A percentile compares a stretch with the other conserved stretches of the same genome.
Conservation (phyloP, 495 filamentous ascomycete genomes). For the Podospora comata region DNA sequence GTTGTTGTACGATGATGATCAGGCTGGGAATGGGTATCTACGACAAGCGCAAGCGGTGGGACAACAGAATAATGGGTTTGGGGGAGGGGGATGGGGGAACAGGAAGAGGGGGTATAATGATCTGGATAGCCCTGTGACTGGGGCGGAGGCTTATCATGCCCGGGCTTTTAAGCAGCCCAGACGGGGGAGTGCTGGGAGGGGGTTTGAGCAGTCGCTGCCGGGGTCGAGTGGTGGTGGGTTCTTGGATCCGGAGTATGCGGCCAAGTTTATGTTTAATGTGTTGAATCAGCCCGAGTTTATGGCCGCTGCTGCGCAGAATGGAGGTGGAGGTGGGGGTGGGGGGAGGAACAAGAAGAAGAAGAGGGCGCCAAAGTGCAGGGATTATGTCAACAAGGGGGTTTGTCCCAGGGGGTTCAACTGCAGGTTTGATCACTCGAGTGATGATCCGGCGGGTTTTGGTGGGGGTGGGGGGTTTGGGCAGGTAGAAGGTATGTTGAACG, state of each 20-base stretch:
- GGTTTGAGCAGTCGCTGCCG: not conserved
- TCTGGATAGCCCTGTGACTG: conserved; percentile 38
- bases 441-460: conserved; percentile 1
- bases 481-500: conserved; percentile 42
- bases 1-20: conserved; percentile 29
- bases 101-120: conserved; percentile 34
- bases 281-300: conserved; percentile 53
- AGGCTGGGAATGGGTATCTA: not conserved
- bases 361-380: conserved; percentile 64
- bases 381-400: conserved; percentile 86
- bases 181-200: conserved; percentile 43
- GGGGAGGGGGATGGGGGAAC: conserved; percentile 21
- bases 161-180: conserved; percentile 71
- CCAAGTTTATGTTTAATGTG: conserved; percentile 56
- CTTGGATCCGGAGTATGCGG: conserved; percentile 61
- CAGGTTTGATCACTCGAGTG: conserved; percentile 72
- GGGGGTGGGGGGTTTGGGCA: not conserved
- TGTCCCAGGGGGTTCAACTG: conserved; percentile 71
- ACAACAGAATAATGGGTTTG: conserved; percentile 15
- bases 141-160: conserved; percentile 29
- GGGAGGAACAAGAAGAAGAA: conserved; percentile 23
- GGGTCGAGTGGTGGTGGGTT: conserved; percentile 7
- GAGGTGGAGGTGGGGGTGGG: conserved; percentile 21
- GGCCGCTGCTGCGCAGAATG: conserved; percentile 20
- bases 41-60: not conserved